Evolutionary conservation across 1,284 basidiomycete species (phyloP).

Genomic region (Leccinum subrobustum): DNA sequence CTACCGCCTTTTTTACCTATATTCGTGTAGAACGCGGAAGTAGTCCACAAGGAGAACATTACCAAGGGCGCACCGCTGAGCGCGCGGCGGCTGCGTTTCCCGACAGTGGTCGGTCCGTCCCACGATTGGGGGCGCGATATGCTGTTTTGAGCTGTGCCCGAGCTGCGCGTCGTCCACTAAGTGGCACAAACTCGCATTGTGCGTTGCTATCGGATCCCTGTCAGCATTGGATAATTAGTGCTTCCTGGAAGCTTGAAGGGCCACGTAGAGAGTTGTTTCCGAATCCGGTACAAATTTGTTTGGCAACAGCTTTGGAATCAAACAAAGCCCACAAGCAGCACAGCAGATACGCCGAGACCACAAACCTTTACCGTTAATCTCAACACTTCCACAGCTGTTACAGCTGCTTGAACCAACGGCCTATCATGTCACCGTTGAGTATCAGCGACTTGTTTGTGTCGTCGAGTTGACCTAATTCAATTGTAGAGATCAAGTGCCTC

Average conservation of each 20-base stretch:
- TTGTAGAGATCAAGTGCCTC: slow-evolving; percentile 25
- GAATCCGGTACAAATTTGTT: slow-evolving; percentile 21
- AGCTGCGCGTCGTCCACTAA: neutral
- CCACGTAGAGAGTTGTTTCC: neutral
- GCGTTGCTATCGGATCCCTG: neutral
- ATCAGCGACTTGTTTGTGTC: slow-evolving; percentile 5
- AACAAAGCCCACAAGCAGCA: slow-evolving; percentile 19
- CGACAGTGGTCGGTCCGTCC: neutral
- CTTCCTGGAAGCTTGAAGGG: neutral
- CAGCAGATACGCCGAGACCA: neutral
- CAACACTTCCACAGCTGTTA: neutral
- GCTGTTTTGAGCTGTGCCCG: neutral
- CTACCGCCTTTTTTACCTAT: neutral
- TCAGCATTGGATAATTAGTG: neutral
- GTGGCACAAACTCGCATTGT: neutral
- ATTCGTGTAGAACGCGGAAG: neutral
- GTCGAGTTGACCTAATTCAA: slow-evolving; percentile 19
- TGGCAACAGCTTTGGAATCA: slow-evolving; percentile 28
- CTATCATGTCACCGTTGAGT: slow-evolving; percentile 34
- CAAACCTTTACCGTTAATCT: neutral
- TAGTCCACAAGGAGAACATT: neutral
- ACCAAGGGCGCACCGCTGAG: neutral
- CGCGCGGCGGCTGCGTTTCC: neutral
- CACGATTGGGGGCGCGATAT: neutral
- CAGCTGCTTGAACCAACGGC: neutral